Base-by-base conservation (phyloP, 129 eudicot genomes). In the Saussurea involucrata region DNA sequence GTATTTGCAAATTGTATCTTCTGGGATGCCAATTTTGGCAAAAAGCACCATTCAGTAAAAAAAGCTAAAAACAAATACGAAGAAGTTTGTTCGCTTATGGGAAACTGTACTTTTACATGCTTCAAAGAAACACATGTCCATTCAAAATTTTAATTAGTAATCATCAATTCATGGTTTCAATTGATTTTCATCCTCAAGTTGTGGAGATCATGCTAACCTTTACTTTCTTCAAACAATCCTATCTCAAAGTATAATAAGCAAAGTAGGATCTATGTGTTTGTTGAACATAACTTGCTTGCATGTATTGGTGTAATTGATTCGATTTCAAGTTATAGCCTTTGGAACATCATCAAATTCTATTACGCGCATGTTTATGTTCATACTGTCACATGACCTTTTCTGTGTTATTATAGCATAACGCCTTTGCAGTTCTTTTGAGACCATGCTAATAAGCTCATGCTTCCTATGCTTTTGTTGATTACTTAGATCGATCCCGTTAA, bases 401-500 rank as follows among this genome's bases (percentile, higher is more conserved):
- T 24, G 33, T 37, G 61, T 63, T 32, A 66, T 66, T 4, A 53
- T 46, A 29, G 12, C 57, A 40, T 75, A 27, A 9, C 29, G 11
- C 20, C 24, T 24, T 64, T 42, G 29, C 66, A 28, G 7, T 18
- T 18, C 24, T 4, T 18, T 4, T 44, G 46, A 6, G 32, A 21
- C 17, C 66, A 28, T 76, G 3, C 12, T 66, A 44, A n/a, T 77
- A 24, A 79, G 24, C 73, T 79, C 78, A 44, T 70, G 11, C 11
- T 17, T 24, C 73, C 72, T 73, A 44, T 70, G 11, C 11, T 17
- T 24, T 71, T 32, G n/a, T 74, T 82, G n/a, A 28, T 74, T 70
- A 44, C 65, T 17, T 68, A 92, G 96, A 89, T 92, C 71, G 88
- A 92, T 76, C 93, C 97, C 18, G 70, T 85, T 55, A 89, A 92